These are phyloP conservation scores for Nannochloropsis salina DNA, from an alignment of 108 stramenopile genomes.

Conservation along the genomic window DNA sequence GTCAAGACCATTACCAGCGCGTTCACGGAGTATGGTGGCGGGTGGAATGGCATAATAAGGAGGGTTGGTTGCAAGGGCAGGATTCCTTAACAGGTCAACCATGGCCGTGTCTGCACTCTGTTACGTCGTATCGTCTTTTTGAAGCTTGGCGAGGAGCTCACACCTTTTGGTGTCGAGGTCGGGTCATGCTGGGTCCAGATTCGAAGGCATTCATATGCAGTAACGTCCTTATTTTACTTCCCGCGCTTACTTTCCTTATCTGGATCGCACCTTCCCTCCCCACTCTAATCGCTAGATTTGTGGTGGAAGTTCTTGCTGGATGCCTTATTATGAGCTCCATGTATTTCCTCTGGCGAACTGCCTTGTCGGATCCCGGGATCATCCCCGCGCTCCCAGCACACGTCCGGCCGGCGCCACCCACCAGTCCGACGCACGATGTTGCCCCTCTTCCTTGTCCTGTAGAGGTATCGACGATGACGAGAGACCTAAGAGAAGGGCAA, in stretches of 20 bases:
- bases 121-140: not conserved
- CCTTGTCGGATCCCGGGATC: slow-evolving; percentile 16
- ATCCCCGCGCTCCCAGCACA: not conserved
- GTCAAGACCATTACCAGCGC: not conserved
- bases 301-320: not conserved
- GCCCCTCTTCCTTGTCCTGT: too few species aligned
- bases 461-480: not conserved
- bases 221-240: slow-evolving; percentile 18
- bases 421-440: not conserved
- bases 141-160: not conserved
- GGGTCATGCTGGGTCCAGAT: slow-evolving; percentile 20
- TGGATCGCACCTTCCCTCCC: slow-evolving; percentile 3
- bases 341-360: slow-evolving; percentile 18
- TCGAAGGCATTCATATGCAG: not conserved
- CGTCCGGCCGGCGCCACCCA: not conserved
- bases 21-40: not conserved
- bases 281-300: not conserved
- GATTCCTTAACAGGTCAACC: not conserved
- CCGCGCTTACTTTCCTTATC: not conserved
- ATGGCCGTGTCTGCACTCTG: not conserved
- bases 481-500: not conserved
- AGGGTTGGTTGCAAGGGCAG: not conserved
- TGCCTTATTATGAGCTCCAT: not conserved
- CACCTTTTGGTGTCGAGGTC: slow-evolving; percentile 9
- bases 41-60: slow-evolving; percentile 20